phyloP scores from a whole-genome alignment of 148 eudicot genomes.

The Dianthus caryophyllus region DNA sequence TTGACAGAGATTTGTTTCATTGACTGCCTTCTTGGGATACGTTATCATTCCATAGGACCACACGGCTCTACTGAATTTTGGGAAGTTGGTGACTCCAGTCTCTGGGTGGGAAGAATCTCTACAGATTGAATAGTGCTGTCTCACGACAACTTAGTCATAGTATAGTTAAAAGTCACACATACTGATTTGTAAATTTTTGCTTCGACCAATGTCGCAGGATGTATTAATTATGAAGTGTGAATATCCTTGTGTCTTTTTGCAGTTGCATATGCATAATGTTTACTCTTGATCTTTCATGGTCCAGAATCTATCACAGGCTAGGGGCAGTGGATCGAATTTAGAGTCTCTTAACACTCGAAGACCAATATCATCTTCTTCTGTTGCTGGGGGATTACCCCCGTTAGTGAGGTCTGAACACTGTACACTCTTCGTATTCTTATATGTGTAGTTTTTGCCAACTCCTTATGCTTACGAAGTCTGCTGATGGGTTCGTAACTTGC shows the following conservation, averaged over 20 bases:
- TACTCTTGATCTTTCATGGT: slow-evolving; percentile 2
- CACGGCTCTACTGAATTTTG: neutral
- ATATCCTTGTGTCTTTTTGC: neutral
- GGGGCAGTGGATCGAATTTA: slow-evolving; percentile 50
- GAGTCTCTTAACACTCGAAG: slow-evolving; percentile 64
- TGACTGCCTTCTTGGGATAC: neutral
- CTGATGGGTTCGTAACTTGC: slow-evolving; percentile 1
- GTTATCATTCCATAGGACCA: neutral
- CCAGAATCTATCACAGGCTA: slow-evolving; percentile 69
- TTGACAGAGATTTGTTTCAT: neutral
- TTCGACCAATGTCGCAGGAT: neutral
- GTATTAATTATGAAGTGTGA: neutral
- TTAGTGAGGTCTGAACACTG: slow-evolving; percentile 57
- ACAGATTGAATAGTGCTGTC: neutral
- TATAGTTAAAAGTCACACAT: neutral
- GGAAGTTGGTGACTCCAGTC: neutral
- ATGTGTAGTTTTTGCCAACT: neutral
- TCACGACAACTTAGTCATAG: neutral
- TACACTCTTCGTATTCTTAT: neutral
- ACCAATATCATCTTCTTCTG: slow-evolving; percentile 75
- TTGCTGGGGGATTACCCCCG: slow-evolving; percentile 88
- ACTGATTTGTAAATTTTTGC: neutral
- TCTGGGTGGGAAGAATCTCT: neutral
- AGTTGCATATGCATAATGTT: neutral
- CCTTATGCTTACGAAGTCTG: neutral